These are phyloP conservation scores for Candida mesenterica DNA, from an alignment of 1,139 yeast species.

Conservation along the genomic window DNA sequence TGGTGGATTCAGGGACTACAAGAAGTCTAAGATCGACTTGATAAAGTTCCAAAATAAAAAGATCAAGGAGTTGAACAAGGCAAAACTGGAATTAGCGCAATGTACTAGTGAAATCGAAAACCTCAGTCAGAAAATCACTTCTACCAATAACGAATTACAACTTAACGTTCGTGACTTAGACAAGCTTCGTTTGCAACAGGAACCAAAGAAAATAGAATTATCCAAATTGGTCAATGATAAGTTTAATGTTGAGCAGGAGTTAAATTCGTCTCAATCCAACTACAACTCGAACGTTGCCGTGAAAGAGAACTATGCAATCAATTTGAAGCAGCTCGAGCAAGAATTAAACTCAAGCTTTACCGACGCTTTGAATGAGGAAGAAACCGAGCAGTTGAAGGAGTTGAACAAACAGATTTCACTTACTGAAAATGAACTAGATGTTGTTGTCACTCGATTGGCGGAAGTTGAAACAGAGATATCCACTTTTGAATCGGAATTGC, in stretches of 20 bases:
- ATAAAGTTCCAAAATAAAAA: conserved; percentile 55
- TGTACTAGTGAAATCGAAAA: conserved; percentile 23
- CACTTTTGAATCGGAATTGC: conserved; percentile 54
- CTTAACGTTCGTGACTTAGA: conserved; percentile 38
- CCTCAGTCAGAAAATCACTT: conserved; percentile 28
- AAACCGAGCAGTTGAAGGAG: conserved; percentile 32
- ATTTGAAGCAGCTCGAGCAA: conserved; percentile 36
- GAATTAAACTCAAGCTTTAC: conserved; percentile 61
- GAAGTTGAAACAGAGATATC: conserved; percentile 53
- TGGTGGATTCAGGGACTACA: conserved; percentile 83
- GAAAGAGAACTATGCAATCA: conserved; percentile 27
- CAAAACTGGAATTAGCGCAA: conserved; percentile 25
- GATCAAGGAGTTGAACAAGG: conserved; percentile 44
- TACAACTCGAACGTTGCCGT: conserved; percentile 24
- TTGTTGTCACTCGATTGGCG: conserved; percentile 42
- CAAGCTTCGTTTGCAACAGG: conserved; percentile 36
- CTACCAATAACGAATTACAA: conserved; percentile 46
- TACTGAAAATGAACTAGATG: conserved; percentile 42
- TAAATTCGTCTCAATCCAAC: conserved; percentile 23
- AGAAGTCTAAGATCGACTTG: conserved; percentile 68
- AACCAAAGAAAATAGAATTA: conserved; percentile 42
- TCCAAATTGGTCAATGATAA: conserved; percentile 42
- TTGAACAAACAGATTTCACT: conserved; percentile 39
- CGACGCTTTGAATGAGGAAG: conserved; percentile 47
- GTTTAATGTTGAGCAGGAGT: conserved; percentile 43